Conservation (phyloP, 2,329 filamentous ascomycete genomes). For the Ceratocystis cubensis region DNA sequence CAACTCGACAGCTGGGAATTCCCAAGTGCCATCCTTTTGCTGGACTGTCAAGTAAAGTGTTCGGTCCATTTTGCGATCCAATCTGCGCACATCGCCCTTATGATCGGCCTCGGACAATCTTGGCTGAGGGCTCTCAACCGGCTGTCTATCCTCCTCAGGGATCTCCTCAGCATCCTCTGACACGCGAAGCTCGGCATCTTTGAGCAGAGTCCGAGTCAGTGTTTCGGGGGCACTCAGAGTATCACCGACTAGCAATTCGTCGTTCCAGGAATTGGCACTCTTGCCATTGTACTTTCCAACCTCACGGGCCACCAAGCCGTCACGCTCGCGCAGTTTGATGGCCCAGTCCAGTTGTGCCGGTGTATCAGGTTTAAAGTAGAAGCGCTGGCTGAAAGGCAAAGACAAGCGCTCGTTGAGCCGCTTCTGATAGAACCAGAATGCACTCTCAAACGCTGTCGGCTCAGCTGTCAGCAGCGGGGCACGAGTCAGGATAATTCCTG, state of each 20-base stretch:
- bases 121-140: constrained; percentile 56
- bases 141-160: constrained; percentile 45
- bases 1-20: constrained; percentile 64
- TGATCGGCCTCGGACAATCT: constrained; percentile 67
- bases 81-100: constrained; percentile 58
- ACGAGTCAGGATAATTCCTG: constrained; percentile 73
- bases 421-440: constrained; percentile 95
- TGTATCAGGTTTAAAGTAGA: constrained; percentile 91
- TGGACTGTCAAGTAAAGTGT: constrained; percentile 84
- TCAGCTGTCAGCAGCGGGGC: constrained; percentile 75
- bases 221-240: constrained; percentile 49
- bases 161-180: constrained; percentile 49
- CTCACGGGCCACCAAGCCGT: constrained; percentile 64
- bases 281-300: constrained; percentile 71
- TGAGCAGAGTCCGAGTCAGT: constrained; percentile 55
- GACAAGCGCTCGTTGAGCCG: constrained; percentile 86
- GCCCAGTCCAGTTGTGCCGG: constrained; percentile 80
- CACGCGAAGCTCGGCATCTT: constrained; percentile 57
- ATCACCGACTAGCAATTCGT: constrained; percentile 72
- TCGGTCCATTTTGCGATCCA: constrained; percentile 66
- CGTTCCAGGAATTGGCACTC: constrained; percentile 67
- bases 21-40: constrained; percentile 58
- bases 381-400: constrained; percentile 74
- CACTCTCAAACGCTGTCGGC: constrained; percentile 76
- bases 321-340: constrained; percentile 63